Conservation (phyloP, 2,329 filamentous ascomycete species). For the Shiraia sp. region DNA sequence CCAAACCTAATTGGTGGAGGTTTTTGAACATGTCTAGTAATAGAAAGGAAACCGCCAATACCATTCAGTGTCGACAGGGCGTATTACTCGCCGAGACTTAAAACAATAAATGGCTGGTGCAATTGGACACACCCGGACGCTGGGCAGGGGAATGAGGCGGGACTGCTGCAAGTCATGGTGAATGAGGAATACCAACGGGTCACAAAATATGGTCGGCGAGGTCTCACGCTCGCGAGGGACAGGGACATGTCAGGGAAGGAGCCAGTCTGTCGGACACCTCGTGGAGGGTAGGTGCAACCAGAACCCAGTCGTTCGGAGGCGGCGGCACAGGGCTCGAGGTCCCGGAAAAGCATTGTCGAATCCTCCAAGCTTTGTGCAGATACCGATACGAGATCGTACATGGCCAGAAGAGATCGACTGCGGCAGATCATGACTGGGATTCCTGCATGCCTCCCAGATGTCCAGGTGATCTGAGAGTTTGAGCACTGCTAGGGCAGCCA, state of each 20-base stretch:
- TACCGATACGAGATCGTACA: constrained; percentile 21
- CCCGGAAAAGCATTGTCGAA: constrained; percentile 36
- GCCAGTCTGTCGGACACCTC: constrained; percentile 10
- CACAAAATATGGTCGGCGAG: constrained; percentile 18
- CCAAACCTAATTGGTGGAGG: too few species aligned
- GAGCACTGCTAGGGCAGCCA: neutral
- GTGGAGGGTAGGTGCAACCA: constrained; percentile 8
- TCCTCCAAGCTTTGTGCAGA: constrained; percentile 5
- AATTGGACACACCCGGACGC: too few species aligned
- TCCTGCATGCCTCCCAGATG: constrained; percentile 2
- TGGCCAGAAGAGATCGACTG: constrained; percentile 15
- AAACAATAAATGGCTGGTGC: too few species aligned
- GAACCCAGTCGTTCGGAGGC: constrained; percentile 17
- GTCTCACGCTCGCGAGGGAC: constrained; percentile 7
- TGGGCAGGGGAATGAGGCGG: constrained; percentile 3
- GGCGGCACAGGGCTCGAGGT: constrained; percentile 25
- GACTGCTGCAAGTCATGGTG: constrained; percentile 16
- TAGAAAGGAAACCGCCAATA: too few species aligned
- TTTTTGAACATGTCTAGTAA: too few species aligned
- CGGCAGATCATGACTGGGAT: constrained; percentile 9
- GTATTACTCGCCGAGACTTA: too few species aligned
- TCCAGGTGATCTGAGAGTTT: neutral
- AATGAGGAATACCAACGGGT: constrained; percentile 12
- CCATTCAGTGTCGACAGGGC: too few species aligned
- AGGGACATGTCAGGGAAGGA: constrained; percentile 6